Evolutionary conservation across 768 basidiomycete species (phyloP).

Genomic region (Kwoniella dejecticola): DNA sequence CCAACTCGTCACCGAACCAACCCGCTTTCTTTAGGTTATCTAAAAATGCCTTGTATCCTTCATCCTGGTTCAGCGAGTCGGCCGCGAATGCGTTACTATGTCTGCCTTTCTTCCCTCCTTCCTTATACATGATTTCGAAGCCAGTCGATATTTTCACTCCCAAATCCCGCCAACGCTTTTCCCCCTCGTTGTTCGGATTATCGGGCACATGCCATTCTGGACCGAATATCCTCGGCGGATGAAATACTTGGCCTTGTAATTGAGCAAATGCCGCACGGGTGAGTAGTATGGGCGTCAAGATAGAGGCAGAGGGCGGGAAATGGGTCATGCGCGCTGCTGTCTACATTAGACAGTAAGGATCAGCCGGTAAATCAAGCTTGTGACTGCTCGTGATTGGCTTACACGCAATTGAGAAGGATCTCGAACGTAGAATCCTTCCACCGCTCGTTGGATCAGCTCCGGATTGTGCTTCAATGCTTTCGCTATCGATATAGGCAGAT

Average conservation of each 20-base stretch:
- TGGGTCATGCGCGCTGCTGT: constrained; percentile 84
- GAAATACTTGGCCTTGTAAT: constrained; percentile 84
- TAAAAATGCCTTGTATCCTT: constrained; percentile 63
- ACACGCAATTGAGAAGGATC: constrained; percentile 88
- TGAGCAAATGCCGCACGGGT: constrained; percentile 95
- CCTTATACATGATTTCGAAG: constrained; percentile 94
- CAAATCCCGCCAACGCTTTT: constrained; percentile 77
- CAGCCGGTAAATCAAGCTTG: neutral
- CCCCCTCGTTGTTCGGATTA: constrained; percentile 63
- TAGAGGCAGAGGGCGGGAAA: constrained; percentile 72
- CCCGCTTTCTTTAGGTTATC: constrained; percentile 65
- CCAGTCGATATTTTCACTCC: constrained; percentile 98
- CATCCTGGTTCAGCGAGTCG: constrained; percentile 22
- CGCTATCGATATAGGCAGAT: constrained; percentile 77
- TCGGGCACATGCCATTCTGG: constrained; percentile 54
- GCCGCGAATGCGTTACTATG: constrained; percentile 46
- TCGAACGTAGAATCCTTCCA: constrained; percentile 92
- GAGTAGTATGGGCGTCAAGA: constrained; percentile 69
- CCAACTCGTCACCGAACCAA: constrained; percentile 76
- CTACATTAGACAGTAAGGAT: constrained; percentile 56
- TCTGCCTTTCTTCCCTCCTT: constrained; percentile 60
- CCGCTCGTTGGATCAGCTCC: constrained; percentile 76
- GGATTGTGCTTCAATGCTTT: constrained; percentile 68
- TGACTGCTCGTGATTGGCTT: constrained; percentile 51
- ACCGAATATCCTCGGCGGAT: constrained; percentile 86